Base-by-base conservation (phyloP, 2,329 filamentous ascomycete species). In the Ramularia endophylla region DNA sequence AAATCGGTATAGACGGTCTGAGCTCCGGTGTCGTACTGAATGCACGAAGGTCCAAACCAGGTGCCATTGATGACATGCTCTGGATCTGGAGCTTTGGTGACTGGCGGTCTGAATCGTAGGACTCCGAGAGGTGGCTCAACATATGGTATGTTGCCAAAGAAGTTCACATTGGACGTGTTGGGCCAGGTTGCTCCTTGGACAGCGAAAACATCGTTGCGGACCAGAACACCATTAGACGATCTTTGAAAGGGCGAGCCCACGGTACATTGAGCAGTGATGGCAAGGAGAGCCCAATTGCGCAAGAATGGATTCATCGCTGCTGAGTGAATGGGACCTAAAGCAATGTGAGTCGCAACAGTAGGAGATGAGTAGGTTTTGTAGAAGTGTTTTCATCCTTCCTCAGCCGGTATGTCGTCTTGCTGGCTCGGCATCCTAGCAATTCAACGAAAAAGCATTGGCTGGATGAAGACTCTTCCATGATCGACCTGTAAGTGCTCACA, bases 131-230 rank as follows among this genome's bases (percentile, higher is more conserved):
- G 44, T 8, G 44, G 44, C 30, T 47, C 44, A 9, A 44, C 47
- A 22, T 44, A 47, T 4, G 44, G 47, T 13, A 50, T 47, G 27
- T 49, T 49, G 33, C 43, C 43, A 9, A 39, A 49, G 38, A 49
- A 49, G 19, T 46, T 28, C 7, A 43, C 29, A 17, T 29, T 41
- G 9, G 41, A 44, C 9, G 41, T 46, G 34, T 49, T 49, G 1
- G 43, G 43, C 47, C 44, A 47, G 18, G 38, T 17, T 11, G 36
- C 34, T 35, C 43, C 47, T 36, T 38, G 40, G 31, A 49, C 47
- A 9, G 43, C 31, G 19, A 49, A 46, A n/a, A 31, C 19, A 8
- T 40, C 20, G 15, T 34, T 34, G 31, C 31, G 31, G 16, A 34
- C 31, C 18, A 34, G 8, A 2, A 12, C 13, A 16, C 31, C 31